Conservation (phyloP, 2,329 filamentous ascomycete genomes). For the Calonectria multiphialidica region DNA sequence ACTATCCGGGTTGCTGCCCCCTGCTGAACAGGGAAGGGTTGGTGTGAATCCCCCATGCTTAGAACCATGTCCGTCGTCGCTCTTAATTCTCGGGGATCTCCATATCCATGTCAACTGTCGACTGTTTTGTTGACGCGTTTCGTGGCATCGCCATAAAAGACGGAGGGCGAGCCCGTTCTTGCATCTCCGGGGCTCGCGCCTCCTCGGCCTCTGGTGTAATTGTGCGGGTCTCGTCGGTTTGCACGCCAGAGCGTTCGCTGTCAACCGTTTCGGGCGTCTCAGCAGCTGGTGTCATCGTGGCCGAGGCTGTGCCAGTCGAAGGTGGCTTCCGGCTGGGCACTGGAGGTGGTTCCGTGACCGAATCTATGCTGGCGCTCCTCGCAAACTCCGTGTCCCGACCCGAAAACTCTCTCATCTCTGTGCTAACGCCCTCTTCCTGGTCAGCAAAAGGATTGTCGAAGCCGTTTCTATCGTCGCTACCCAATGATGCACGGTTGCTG, state of each 20-base stretch:
- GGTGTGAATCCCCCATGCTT: neutral
- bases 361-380: slow-evolving; percentile 31
- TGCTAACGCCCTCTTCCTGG: slow-evolving; percentile 35
- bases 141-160: slow-evolving; percentile 40
- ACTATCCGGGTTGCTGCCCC: neutral
- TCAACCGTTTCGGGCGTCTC: slow-evolving; percentile 36
- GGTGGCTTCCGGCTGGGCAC: slow-evolving; percentile 26
- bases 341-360: slow-evolving; percentile 26
- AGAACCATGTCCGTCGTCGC: neutral
- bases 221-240: slow-evolving; percentile 15
- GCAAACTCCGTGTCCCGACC: slow-evolving; percentile 24
- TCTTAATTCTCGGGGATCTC: slow-evolving; percentile 47
- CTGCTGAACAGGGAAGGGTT: neutral
- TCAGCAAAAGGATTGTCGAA: slow-evolving; percentile 49
- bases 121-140: slow-evolving; percentile 34
- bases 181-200: slow-evolving; percentile 58
- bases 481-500: slow-evolving; percentile 58
- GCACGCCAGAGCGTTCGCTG: neutral
- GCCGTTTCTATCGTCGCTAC: slow-evolving; percentile 52
- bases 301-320: slow-evolving; percentile 40
- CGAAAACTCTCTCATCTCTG: slow-evolving; percentile 44
- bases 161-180: slow-evolving; percentile 51
- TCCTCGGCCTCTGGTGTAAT: slow-evolving; percentile 34
- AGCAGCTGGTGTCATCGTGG: slow-evolving; percentile 41
- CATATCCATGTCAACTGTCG: slow-evolving; percentile 50